Evolutionary conservation across 1,284 basidiomycete species (phyloP).

Genomic region (Leucocoprinus gongylophorus): DNA sequence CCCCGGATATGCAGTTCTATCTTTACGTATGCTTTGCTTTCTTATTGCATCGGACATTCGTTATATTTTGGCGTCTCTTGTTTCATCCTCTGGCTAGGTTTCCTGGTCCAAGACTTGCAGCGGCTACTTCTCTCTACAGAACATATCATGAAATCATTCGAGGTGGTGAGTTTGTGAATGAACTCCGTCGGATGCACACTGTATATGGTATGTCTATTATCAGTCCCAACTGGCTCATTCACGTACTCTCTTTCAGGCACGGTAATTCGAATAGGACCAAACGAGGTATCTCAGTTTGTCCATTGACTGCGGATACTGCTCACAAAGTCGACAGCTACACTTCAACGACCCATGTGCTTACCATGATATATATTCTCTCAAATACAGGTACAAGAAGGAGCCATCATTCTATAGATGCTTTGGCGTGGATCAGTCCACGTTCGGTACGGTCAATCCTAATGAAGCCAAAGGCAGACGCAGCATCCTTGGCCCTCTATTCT

Average conservation of each 20-base stretch:
- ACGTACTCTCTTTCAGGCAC: constrained; percentile 18
- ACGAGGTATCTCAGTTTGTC: constrained; percentile 19
- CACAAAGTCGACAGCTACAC: constrained; percentile 24
- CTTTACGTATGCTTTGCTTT: constrained; percentile 2
- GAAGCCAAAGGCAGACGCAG: constrained; percentile 25
- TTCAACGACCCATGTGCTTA: constrained; percentile 29
- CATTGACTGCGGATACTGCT: background rate
- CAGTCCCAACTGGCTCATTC: background rate
- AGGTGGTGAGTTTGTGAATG: constrained; percentile 24
- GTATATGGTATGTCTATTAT: constrained; percentile 22
- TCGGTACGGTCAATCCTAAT: constrained; percentile 27
- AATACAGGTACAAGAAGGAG: constrained; percentile 29
- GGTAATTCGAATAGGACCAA: constrained; percentile 27
- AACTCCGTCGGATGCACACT: constrained; percentile 24
- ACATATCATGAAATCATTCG: constrained; percentile 28
- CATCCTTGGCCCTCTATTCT: constrained; percentile 29
- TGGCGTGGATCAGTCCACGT: constrained; percentile 26
- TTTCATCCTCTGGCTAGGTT: constrained; percentile 24
- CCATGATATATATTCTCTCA: constrained; percentile 27
- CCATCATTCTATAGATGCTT: constrained; percentile 29
- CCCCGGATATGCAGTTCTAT: background rate
- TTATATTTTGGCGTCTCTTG: constrained; percentile 18
- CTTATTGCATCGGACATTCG: constrained; percentile 5
- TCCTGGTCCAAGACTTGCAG: constrained; percentile 27
- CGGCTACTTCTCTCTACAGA: constrained; percentile 24